These are phyloP conservation scores for Prunus davidiana DNA, from an alignment of 306 rosid species.

Conservation along the genomic window DNA sequence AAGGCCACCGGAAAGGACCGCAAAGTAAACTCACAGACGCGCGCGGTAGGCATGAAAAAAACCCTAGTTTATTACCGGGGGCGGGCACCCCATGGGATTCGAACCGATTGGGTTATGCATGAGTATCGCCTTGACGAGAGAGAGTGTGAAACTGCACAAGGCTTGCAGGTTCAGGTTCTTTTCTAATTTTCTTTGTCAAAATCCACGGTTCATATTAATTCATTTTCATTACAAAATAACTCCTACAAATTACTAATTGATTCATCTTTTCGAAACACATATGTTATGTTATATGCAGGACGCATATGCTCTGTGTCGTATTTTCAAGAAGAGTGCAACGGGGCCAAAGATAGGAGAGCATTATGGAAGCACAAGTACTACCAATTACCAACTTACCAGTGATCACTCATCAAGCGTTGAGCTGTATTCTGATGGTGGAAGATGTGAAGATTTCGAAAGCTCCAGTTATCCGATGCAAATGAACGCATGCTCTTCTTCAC, in stretches of 20 bases:
- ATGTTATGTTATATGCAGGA: slow-evolving; percentile 41
- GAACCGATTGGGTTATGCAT: slow-evolving; percentile 96
- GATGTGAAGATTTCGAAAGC: slow-evolving; percentile 64
- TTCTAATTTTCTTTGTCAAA: not conserved
- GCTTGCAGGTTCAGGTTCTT: slow-evolving; percentile 53
- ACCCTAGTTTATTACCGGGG: slow-evolving; percentile 92
- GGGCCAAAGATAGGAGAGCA: slow-evolving; percentile 60
- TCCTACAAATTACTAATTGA: not conserved
- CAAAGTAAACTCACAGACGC: slow-evolving; percentile 65
- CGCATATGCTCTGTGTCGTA: slow-evolving; percentile 86
- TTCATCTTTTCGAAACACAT: not conserved
- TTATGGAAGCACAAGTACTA: slow-evolving; percentile 36
- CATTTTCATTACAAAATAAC: not conserved
- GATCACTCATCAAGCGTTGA: slow-evolving; percentile 71
- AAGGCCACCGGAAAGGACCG: slow-evolving; percentile 94
- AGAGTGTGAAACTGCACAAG: slow-evolving; percentile 62
- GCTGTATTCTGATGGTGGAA: slow-evolving; percentile 68
- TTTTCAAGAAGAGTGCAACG: slow-evolving; percentile 68
- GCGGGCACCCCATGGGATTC: slow-evolving; percentile 86
- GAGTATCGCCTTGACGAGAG: slow-evolving; percentile 88
- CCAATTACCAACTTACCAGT: slow-evolving; percentile 41
- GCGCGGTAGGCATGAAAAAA: slow-evolving; percentile 84
- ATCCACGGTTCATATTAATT: not conserved
- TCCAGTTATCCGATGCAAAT: slow-evolving; percentile 44
- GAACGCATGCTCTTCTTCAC: slow-evolving; percentile 27